Conservation (phyloP, 2,329 filamentous ascomycete species). For the Allantophomopsis lycopodina region DNA sequence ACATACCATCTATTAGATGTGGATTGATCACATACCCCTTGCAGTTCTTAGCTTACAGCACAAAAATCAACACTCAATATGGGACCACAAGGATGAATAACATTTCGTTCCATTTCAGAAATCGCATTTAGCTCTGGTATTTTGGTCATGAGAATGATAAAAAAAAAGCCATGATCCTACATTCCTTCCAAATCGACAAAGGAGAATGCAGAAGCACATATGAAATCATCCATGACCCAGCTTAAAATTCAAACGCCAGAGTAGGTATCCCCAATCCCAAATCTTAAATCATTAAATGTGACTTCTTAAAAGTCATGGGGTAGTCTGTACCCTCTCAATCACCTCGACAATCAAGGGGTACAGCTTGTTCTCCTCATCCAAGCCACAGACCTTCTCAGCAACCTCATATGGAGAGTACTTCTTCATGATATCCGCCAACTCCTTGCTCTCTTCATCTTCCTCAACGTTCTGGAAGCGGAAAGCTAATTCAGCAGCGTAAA, state of each 20-base stretch:
- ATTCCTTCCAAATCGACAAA: too few species aligned
- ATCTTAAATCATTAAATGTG: not conserved
- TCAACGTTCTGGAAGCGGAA: conserved; percentile 93
- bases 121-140: too few species aligned
- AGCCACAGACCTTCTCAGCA: conserved; percentile 67
- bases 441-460: conserved; percentile 76
- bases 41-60: too few species aligned
- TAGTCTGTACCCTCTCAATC: conserved; percentile 69
- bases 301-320: not conserved
- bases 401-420: conserved; percentile 60
- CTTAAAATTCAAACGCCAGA: not conserved
- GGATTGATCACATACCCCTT: too few species aligned
- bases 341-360: conserved; percentile 62
- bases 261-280: not conserved
- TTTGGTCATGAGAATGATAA: too few species aligned
- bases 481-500: conserved; percentile 79
- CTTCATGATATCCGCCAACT: conserved; percentile 78
- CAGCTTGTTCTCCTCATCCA: conserved; percentile 64
- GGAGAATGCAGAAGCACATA: too few species aligned
- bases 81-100: too few species aligned
- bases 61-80: too few species aligned
- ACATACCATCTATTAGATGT: too few species aligned
- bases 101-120: too few species aligned
- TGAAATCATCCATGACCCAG: not conserved
- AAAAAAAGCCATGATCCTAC: too few species aligned